Conservation (phyloP, 2,329 filamentous ascomycete genomes). For the Stemphylium beticola region DNA sequence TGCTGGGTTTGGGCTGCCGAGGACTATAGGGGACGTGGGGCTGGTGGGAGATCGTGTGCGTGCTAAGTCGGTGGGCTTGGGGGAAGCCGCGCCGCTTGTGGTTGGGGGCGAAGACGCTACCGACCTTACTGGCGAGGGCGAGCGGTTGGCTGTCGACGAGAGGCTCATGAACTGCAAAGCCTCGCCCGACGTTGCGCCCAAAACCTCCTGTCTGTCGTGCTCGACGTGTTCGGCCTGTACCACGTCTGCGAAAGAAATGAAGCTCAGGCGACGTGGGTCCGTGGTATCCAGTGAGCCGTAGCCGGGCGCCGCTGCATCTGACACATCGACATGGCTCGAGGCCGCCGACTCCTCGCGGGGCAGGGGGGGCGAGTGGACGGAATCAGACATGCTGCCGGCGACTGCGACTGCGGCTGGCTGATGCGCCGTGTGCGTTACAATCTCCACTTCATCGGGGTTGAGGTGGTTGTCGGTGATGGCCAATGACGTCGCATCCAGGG, state of each 20-base stretch:
- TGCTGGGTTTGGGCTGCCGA: slow-evolving; percentile 61
- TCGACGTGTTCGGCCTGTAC: slow-evolving; percentile 82
- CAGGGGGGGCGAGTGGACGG: slow-evolving; percentile 43
- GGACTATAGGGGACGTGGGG: slow-evolving; percentile 55
- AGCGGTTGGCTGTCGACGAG: slow-evolving; percentile 68
- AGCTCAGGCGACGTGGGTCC: slow-evolving; percentile 84
- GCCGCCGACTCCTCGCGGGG: slow-evolving; percentile 38
- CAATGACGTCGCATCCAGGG: slow-evolving; percentile 87
- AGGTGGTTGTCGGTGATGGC: slow-evolving; percentile 88
- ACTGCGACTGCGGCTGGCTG: slow-evolving; percentile 77
- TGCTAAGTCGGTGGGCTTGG: slow-evolving; percentile 74
- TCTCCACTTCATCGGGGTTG: slow-evolving; percentile 89
- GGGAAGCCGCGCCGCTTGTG: slow-evolving; percentile 75
- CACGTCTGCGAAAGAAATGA: slow-evolving; percentile 96
- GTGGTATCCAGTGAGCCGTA: slow-evolving; percentile 78
- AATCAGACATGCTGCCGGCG: slow-evolving; percentile 42
- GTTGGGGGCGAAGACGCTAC: slow-evolving; percentile 79
- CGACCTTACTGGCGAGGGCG: slow-evolving; percentile 80
- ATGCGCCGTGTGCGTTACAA: slow-evolving; percentile 84
- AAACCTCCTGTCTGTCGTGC: slow-evolving; percentile 57
- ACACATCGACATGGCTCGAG: slow-evolving; percentile 32
- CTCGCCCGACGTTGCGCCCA: slow-evolving; percentile 53
- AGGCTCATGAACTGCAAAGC: slow-evolving; percentile 73
- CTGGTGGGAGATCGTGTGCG: slow-evolving; percentile 66
- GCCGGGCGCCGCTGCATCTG: slow-evolving; percentile 62